Evolutionary conservation across 2,329 filamentous ascomycete species (phyloP), one percentile per base, ranked within the genome.

Genomic region (Aureobasidium uvarum): DNA sequence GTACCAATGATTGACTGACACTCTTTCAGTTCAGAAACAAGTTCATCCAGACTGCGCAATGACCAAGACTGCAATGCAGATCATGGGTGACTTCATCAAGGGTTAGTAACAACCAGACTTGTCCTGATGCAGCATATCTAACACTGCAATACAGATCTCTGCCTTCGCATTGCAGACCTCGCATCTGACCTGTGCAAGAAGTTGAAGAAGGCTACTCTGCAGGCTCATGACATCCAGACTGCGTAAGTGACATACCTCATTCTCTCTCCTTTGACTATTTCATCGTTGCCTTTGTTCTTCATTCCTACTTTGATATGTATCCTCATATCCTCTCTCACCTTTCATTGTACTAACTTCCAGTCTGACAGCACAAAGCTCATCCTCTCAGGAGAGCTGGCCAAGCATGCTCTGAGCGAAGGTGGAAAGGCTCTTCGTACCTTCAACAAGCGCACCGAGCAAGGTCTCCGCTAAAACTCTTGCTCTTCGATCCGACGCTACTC

Each of bases 81-180:
- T 64, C 38, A 46, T 64, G 60, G 46, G 54, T 20, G 60, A 64
- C n/a, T 36, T 64, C 13, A 48, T 55, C 38, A 64, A 64, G 10
- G 60, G 60, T 46, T 16, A 11, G 41, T 23, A 8, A 39, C 25
- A 45, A 33, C 16, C 5, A 3, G n/a, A 28, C 7, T 28, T 3
- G 7, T 25, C 3, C 10, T 23, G 25, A n/a, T n/a, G n/a, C n/a
- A n/a, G 18, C 16, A n/a, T 20, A 1, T 2, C 10, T 39, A 25
- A 50, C 20, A 36, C 5, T 5, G 11, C 28, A 14, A 14, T 3
- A 7, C 16, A 63, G 60, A 63, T 25, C 16, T 63, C 2, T 52
- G 16, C 8, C n/a, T 13, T 13, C 48, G 60, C 10, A 54, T 64
- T 10, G 31, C 46, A 23, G 50, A 54, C 8, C 14, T 25, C 0